A percentile compares a stretch with the other conserved stretches of the same genome.
These are phyloP conservation scores for Leptographium wingfieldii DNA, from an alignment of 2,329 filamentous ascomycete species.

Conservation along the genomic window DNA sequence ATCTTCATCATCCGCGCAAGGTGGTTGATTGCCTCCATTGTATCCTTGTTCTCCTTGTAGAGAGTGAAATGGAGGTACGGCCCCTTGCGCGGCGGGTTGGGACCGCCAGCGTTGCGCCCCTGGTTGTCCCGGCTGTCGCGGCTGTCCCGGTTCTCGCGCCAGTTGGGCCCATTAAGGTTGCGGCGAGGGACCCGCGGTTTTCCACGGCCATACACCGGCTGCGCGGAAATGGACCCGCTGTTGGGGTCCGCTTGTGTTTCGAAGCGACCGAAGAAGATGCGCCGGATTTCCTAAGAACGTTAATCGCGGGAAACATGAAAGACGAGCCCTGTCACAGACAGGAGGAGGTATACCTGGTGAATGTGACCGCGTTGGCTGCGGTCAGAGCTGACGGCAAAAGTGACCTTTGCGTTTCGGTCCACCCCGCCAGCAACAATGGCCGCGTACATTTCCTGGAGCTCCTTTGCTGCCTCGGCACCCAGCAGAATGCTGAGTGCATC, in stretches of 20 bases:
- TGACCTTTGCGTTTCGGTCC: slow-evolving; percentile 20
- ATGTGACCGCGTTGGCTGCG: slow-evolving; percentile 32
- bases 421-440: slow-evolving; percentile 18
- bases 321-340: neutral
- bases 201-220: slow-evolving; percentile 5
- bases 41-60: slow-evolving; percentile 95
- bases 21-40: slow-evolving; percentile 77
- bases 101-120: slow-evolving; percentile 9
- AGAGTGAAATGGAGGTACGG: slow-evolving; percentile 80
- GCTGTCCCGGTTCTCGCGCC: slow-evolving; percentile 1
- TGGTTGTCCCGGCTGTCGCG: neutral
- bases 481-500: slow-evolving; percentile 26
- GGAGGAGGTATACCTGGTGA: slow-evolving; percentile 29
- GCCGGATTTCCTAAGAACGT: slow-evolving; percentile 46
- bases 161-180: neutral
- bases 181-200: slow-evolving; percentile 12
- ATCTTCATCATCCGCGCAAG: slow-evolving; percentile 62
- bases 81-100: neutral
- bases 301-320: neutral
- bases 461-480: slow-evolving; percentile 25
- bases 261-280: slow-evolving; percentile 65
- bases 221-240: slow-evolving; percentile 49
- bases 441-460: slow-evolving; percentile 29
- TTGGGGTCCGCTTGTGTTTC: slow-evolving; percentile 54
- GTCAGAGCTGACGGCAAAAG: slow-evolving; percentile 30